These are phyloP conservation scores for Hymenoscyphus scutula DNA, from an alignment of 2,329 filamentous ascomycete species.

Conservation along the genomic window DNA sequence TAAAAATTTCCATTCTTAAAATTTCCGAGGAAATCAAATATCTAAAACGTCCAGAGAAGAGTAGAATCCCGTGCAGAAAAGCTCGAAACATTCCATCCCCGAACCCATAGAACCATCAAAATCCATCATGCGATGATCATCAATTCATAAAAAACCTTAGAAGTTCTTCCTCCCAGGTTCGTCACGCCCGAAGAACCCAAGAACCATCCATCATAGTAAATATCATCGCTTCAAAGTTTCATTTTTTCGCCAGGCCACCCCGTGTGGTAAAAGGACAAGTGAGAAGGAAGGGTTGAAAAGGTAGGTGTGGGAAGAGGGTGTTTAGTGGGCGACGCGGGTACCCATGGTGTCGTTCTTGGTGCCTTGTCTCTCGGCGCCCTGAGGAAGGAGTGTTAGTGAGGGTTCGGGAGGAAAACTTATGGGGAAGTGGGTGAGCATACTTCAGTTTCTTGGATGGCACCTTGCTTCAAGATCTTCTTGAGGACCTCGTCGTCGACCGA, in stretches of 20 bases:
- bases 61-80: background rate
- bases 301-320: background rate
- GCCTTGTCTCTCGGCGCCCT: constrained; percentile 18
- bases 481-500: constrained; percentile 76
- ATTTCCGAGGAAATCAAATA: constrained; percentile 1
- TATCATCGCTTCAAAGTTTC: background rate
- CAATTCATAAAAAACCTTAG: constrained; percentile 10
- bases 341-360: constrained; percentile 36
- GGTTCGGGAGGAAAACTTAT: no score
- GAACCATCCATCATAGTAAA: constrained; percentile 2
- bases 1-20: background rate
- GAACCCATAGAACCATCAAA: constrained; percentile 1
- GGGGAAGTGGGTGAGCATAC: constrained; percentile 37
- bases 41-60: background rate
- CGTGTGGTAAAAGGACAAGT: background rate
- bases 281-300: background rate
- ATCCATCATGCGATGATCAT: constrained; percentile 12
- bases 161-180: background rate
- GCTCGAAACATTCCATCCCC: background rate
- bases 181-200: background rate
- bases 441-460: constrained; percentile 61
- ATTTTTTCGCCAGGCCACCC: background rate
- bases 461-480: constrained; percentile 75
- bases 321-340: constrained; percentile 30
- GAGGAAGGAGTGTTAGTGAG: background rate